These are phyloP conservation scores for Malassezia globosa DNA, from an alignment of 1,284 basidiomycete genomes.

Conservation along the genomic window DNA sequence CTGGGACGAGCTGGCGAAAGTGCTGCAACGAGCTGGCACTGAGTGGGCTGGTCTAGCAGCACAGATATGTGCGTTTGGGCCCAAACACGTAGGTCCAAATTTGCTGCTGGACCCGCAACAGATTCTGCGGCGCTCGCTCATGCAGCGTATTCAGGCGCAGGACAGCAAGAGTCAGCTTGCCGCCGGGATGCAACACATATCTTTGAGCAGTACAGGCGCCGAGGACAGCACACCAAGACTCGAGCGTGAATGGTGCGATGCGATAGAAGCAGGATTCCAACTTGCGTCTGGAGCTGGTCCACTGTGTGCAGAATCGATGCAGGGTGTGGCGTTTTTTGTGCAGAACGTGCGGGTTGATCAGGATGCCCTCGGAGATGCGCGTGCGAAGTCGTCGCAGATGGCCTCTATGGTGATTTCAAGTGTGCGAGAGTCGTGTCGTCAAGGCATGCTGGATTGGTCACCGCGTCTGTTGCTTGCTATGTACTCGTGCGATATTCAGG, in stretches of 20 bases:
- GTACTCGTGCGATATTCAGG: constrained; percentile 98
- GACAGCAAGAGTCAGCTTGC: no score
- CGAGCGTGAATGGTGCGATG: constrained; percentile 26
- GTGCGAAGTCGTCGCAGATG: constrained; percentile 57
- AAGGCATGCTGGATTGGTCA: constrained; percentile 88
- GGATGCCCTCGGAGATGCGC: constrained; percentile 49
- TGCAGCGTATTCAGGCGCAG: no score
- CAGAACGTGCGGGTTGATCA: constrained; percentile 61
- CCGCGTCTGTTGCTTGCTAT: constrained; percentile 92
- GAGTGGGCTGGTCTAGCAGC: constrained; percentile 70
- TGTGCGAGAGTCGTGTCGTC: constrained; percentile 75
- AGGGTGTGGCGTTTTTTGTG: constrained; percentile 83
- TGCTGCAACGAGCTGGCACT: constrained; percentile 60
- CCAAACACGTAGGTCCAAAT: constrained; percentile 73
- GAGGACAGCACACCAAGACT: constrained; percentile 13
- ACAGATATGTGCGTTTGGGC: constrained; percentile 81
- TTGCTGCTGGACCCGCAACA: constrained; percentile 60
- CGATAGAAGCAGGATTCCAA: constrained; percentile 85
- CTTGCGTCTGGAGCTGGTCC: constrained; percentile 87
- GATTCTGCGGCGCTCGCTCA: constrained; percentile 4
- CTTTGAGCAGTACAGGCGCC: no score
- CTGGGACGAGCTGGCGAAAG: constrained; percentile 61
- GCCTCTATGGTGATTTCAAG: constrained; percentile 79
- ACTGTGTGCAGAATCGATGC: constrained; percentile 84
- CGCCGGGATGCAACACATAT: neutral